These are phyloP conservation scores for Hagleromyces aurorensis DNA, from an alignment of 805 yeast genomes.

Conservation along the genomic window DNA sequence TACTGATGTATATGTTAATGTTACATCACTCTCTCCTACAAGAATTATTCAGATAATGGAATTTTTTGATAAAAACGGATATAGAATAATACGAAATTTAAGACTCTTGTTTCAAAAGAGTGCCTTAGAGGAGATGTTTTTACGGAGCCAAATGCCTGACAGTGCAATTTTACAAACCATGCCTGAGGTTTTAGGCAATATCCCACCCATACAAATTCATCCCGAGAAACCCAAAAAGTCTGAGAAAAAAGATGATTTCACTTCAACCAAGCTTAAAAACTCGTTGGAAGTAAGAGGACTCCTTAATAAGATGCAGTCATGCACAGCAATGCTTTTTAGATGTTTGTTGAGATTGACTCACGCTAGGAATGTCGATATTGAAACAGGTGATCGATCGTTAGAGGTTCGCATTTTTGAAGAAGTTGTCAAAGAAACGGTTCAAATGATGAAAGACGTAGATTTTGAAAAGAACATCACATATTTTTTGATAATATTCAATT, in stretches of 20 bases:
- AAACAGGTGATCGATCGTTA: slow-evolving; percentile 31
- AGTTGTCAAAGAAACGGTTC: slow-evolving; percentile 23
- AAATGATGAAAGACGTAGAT: slow-evolving; percentile 22
- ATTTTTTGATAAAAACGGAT: slow-evolving; percentile 31
- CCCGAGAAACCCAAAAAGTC: slow-evolving; percentile 36
- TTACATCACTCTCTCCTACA: slow-evolving; percentile 41
- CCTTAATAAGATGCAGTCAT: slow-evolving; percentile 40
- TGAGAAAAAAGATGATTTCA: slow-evolving; percentile 34
- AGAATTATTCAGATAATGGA: slow-evolving; percentile 30
- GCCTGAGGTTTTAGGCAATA: slow-evolving; percentile 30
- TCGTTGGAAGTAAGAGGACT: slow-evolving; percentile 48
- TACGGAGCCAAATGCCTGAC: slow-evolving; percentile 43
- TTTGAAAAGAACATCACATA: slow-evolving; percentile 24
- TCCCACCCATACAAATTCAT: slow-evolving; percentile 38
- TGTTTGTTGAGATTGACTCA: slow-evolving; percentile 39
- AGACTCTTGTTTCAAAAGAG: slow-evolving; percentile 42
- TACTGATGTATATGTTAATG: slow-evolving; percentile 49
- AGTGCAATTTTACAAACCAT: slow-evolving; percentile 37
- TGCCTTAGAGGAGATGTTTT: slow-evolving; percentile 48
- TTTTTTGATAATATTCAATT: slow-evolving; percentile 32
- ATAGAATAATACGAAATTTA: slow-evolving; percentile 35
- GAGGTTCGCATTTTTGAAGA: slow-evolving; percentile 37
- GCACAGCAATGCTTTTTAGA: slow-evolving; percentile 36
- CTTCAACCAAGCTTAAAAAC: slow-evolving; percentile 56
- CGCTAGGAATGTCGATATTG: slow-evolving; percentile 31